Conservation (phyloP, 306 rosid genomes). For the Gleditsia sinensis region DNA sequence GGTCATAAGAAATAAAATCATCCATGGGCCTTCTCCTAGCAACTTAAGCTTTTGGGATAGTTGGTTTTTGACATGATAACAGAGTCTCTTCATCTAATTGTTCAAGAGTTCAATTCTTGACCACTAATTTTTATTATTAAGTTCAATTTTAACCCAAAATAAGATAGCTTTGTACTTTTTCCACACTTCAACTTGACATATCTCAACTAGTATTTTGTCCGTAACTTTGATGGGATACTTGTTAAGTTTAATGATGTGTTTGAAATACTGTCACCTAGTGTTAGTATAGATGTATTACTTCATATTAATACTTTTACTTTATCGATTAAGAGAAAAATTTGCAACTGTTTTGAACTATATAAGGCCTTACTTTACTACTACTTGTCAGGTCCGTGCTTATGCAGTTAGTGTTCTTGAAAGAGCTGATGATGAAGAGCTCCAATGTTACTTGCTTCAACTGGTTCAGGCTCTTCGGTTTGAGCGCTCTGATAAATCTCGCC, state of each 20-base stretch:
- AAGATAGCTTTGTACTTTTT: neutral
- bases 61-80: neutral
- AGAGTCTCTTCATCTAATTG: neutral
- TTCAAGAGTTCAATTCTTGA: neutral
- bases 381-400: slow-evolving; percentile 93
- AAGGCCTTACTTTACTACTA: slow-evolving; percentile 13
- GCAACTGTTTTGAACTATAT: slow-evolving; percentile 23
- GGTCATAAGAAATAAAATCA: neutral
- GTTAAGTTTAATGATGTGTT: neutral
- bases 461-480: slow-evolving; percentile 99
- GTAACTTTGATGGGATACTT: neutral
- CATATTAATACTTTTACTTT: neutral
- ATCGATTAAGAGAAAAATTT: neutral
- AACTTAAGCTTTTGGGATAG: too few species aligned
- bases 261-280: neutral
- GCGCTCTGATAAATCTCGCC: slow-evolving; percentile 94
- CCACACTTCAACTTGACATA: neutral
- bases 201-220: neutral
- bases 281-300: slow-evolving; percentile 21
- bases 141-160: neutral
- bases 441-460: slow-evolving; percentile 93
- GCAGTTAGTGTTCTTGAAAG: slow-evolving; percentile 98
- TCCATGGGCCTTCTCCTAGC: neutral
- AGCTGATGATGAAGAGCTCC: slow-evolving; percentile 98
- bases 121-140: neutral